Base-by-base conservation (phyloP, 768 basidiomycete genomes). In the Tylopilus subfusipes region DNA sequence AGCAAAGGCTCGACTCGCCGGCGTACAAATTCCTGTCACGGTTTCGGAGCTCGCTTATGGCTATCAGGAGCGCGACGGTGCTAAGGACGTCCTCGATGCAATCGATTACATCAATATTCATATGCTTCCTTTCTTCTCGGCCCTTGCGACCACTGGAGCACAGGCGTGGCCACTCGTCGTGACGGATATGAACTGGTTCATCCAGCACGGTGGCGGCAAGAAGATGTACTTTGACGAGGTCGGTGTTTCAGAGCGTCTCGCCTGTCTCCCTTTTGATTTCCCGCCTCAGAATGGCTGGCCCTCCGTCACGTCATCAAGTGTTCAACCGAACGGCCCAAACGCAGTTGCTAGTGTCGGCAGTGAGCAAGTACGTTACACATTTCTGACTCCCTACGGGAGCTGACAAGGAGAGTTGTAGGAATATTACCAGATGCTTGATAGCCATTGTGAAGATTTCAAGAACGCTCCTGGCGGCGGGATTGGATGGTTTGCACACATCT, bases 401-500 rank as follows among this genome's bases (percentile, higher is more conserved):
- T 57, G 55, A 55, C 19, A 1, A 16, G 31, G 6, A 53, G 22
- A 22, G 34, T 10, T 33, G 19, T 49, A 61, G 57, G 57, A 86
- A 52, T 90, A 89, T 63, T 89, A 75, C 56, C 68, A 69, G 19
- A 67, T 90, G 12, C 78, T 90, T 18, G 86, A 91, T 58, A 66
- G 73, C 2, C 78, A 85, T 52, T 90, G 88, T 62, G 62, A 72
- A 10, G 76, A 82, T 60, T 75, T 90, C 63, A 90, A 90, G 70
- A 62, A 58, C 0, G 79, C 80, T 21, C 56, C 69, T 27, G 79
- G 78, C 3, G 86, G 87, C 19, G 86, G 86, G 22, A 72, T 90
- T 34, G 86, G 88, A 11, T 91, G 88, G 89, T 91, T 91, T 61
- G 86, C 85, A 25, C 89, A 90, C 65, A 83, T 90, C 50, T 90